Base-by-base conservation (phyloP, 2,329 filamentous ascomycete genomes). In the Claviceps africana region DNA sequence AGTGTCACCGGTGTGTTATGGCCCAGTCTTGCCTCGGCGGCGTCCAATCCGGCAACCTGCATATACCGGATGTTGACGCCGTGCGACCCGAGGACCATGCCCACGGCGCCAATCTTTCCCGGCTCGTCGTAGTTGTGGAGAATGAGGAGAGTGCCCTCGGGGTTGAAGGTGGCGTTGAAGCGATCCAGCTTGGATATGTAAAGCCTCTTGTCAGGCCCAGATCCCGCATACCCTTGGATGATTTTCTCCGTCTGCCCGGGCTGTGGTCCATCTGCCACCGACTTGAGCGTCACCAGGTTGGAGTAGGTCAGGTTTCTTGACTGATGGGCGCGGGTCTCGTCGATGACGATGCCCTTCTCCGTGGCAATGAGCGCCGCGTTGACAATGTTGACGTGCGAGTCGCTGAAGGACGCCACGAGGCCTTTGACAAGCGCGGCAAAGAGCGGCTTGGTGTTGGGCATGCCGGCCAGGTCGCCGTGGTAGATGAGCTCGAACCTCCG, bases 51-150 rank as follows among this genome's bases (percentile, higher is more conserved):
- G 3, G 76, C 77, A 2, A 90, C 86, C 61, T 79, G 82, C 87
- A 91, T 93, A 63, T 83, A 89, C 46, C 77, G 78, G 64, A 91
- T 88, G 61, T 93, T 93, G 50, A 93, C 81, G 0, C 79, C 81
- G 39, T 84, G 77, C 39, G 74, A 74, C 0, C 86, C 87, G 28
- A 91, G 69, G 50, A 82, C 74, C 53, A 75, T 82, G 1, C 87
- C 87, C 2, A 93, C 86, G 39, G 81, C 80, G 2, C 87, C 87
- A 63, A 93, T 91, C 72, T 89, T 90, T 11, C 87, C 87, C 0
- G 85, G 85, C 56, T 82, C 77, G 62, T 93, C 86, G 60, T 86
- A 89, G 68, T 91, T 91, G 61, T 88, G 79, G 60, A 88, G 78
- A 54, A 91, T 83, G n/a, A 90, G 72, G 54, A 91, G 65, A 0